A percentile compares a stretch with the other conserved stretches of the same genome.
Evolutionary conservation across 2,329 filamentous ascomycete species (phyloP).

Genomic region (Ceratocystis diversiconidia): DNA sequence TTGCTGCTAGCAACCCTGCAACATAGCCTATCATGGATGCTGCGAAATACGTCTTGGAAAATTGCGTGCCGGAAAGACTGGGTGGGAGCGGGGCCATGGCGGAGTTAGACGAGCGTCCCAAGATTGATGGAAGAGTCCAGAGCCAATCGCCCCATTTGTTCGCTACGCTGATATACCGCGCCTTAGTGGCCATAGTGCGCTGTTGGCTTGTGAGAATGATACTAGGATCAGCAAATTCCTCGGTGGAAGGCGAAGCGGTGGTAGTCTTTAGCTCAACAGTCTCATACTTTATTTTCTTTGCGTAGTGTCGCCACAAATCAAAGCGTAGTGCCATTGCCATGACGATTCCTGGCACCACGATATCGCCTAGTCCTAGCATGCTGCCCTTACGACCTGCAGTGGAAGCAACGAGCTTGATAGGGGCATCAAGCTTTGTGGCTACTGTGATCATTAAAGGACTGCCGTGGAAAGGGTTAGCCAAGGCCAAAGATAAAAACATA

Average conservation of each 20-base stretch:
- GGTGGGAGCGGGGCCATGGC: neutral
- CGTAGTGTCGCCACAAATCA: conserved; percentile 74
- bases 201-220: conserved; percentile 22
- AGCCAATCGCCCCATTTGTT: conserved; percentile 72
- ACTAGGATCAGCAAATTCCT: too few species aligned
- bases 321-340: conserved; percentile 81
- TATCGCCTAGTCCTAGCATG: conserved; percentile 88
- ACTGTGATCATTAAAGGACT: conserved; percentile 76
- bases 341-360: conserved; percentile 83
- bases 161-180: conserved; percentile 43
- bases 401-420: conserved; percentile 75
- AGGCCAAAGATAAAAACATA: neutral
- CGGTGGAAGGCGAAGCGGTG: too few species aligned
- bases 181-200: conserved; percentile 34
- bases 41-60: conserved; percentile 75
- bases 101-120: conserved; percentile 18
- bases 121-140: conserved; percentile 43
- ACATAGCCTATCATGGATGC: conserved; percentile 65
- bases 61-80: conserved; percentile 27
- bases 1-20: conserved; percentile 59
- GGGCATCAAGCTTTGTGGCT: conserved; percentile 76
- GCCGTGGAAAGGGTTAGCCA: conserved; percentile 20
- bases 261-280: conserved; percentile 9
- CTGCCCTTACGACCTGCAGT: conserved; percentile 52
- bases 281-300: conserved; percentile 43